Percentiles rank a stretch among this genome's conserved stretches.
phyloP scores from a whole-genome alignment of 805 yeast genomes.

The Suhomyces prunicola region DNA sequence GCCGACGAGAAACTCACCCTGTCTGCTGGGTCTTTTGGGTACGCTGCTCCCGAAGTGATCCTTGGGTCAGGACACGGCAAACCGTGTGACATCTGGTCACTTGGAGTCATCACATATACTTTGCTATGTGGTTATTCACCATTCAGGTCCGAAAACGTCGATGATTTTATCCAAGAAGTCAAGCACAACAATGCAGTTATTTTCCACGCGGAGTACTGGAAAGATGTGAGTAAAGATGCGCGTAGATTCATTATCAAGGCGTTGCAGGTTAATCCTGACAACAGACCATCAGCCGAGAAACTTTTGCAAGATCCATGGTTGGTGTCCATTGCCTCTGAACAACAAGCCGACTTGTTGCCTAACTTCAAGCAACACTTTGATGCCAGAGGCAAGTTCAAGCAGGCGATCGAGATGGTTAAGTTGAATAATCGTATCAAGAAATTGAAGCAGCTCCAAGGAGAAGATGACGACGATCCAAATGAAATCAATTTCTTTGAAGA shows the following conservation, averaged over 20 bases:
- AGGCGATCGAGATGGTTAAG: conserved; percentile 80
- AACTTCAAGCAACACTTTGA: conserved; percentile 75
- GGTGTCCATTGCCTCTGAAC: conserved; percentile 45
- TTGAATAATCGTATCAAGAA: conserved; percentile 76
- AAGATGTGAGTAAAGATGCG: conserved; percentile 73
- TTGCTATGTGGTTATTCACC: conserved; percentile 91
- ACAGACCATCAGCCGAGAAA: conserved; percentile 66
- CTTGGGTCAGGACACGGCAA: conserved; percentile 84
- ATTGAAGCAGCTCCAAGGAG: conserved; percentile 59
- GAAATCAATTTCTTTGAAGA: conserved; percentile 45
- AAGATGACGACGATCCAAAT: conserved; percentile 51
- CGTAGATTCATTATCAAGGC: conserved; percentile 71
- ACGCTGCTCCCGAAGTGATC: conserved; percentile 95
- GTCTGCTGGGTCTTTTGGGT: conserved; percentile 91
- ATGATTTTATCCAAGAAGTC: conserved; percentile 79
- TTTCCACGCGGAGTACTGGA: conserved; percentile 88
- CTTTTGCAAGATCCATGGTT: conserved; percentile 74
- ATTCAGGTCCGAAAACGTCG: conserved; percentile 77
- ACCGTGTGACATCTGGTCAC: conserved; percentile 94
- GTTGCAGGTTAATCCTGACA: conserved; percentile 61
- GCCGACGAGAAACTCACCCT: conserved; percentile 61
- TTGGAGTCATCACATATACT: conserved; percentile 91
- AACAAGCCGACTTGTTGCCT: conserved; percentile 71
- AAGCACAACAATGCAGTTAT: conserved; percentile 68
- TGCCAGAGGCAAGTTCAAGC: conserved; percentile 79